Conservation (phyloP, 2,329 filamentous ascomycete genomes). For the Colletotrichum scovillei region DNA sequence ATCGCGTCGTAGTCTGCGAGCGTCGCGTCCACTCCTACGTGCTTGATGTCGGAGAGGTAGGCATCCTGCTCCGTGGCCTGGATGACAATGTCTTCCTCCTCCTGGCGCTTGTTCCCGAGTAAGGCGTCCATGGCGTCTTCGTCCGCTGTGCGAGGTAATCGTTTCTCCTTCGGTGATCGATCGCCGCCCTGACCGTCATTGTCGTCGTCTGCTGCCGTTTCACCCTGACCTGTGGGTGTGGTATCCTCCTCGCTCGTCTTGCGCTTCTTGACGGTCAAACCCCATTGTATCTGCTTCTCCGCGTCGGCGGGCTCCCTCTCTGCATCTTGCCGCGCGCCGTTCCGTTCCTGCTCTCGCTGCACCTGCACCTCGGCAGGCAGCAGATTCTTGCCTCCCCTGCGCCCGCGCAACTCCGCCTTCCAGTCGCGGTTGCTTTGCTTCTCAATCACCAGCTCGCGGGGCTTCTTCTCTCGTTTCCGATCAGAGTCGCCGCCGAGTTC, state of each 20-base stretch:
- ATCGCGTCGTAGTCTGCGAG: conserved; percentile 88
- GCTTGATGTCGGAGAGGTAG: conserved; percentile 75
- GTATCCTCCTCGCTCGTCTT: conserved; percentile 68
- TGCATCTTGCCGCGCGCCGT: conserved; percentile 38
- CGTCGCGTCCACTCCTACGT: conserved; percentile 79
- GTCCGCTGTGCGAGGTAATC: conserved; percentile 40
- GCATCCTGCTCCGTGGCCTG: conserved; percentile 71
- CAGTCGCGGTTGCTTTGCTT: conserved; percentile 71
- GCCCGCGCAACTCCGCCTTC: conserved; percentile 64
- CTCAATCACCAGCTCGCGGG: conserved; percentile 65
- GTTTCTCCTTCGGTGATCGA: not conserved
- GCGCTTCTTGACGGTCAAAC: conserved; percentile 58
- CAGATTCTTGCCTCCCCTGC: conserved; percentile 62
- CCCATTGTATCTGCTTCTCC: conserved; percentile 67
- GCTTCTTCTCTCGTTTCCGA: conserved; percentile 39
- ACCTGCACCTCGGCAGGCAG: conserved; percentile 67
- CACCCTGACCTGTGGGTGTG: conserved; percentile 35
- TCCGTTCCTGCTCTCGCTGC: conserved; percentile 52
- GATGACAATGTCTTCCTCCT: conserved; percentile 64
- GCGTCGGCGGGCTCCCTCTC: conserved; percentile 55
- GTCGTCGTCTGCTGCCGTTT: not conserved
- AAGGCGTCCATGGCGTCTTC: conserved; percentile 75
- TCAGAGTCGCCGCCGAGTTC: conserved; percentile 60
- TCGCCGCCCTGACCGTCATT: not conserved
- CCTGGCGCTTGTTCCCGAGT: conserved; percentile 62